phyloP scores from a whole-genome alignment of 176 grass and related monocot species.

The Eragrostis nindensis region DNA sequence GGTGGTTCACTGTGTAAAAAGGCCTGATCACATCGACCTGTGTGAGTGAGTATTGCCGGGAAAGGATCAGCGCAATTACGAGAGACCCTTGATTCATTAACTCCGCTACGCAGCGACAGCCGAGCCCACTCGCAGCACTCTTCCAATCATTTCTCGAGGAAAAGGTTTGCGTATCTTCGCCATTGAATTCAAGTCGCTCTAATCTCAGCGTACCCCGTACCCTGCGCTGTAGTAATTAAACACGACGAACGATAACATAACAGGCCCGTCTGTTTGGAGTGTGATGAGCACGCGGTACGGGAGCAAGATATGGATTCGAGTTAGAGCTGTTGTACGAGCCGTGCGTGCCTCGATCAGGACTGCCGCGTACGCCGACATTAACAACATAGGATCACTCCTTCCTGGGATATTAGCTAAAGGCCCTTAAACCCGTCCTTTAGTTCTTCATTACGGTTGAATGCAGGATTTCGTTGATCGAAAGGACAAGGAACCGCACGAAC shows the following conservation, averaged over 20 bases:
- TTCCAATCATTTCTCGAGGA: neutral
- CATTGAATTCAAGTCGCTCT: constrained; percentile 17
- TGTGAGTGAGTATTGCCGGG: too few species aligned
- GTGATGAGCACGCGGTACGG: neutral
- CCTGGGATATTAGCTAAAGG: too few species aligned
- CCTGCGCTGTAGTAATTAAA: neutral
- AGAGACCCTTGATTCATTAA: too few species aligned
- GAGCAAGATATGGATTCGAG: neutral
- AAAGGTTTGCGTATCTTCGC: neutral
- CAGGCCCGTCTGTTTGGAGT: neutral
- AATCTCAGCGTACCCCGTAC: neutral
- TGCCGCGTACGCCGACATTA: too few species aligned
- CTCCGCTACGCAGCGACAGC: too few species aligned
- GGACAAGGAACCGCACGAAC: neutral
- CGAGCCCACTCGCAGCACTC: too few species aligned
- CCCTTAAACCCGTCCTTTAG: too few species aligned
- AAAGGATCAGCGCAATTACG: too few species aligned
- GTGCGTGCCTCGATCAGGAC: too few species aligned
- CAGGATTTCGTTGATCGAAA: neutral
- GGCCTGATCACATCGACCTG: too few species aligned
- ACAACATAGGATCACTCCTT: too few species aligned
- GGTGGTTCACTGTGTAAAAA: neutral
- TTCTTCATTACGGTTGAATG: too few species aligned
- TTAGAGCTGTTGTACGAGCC: neutral
- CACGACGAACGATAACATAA: neutral